Conservation (phyloP, 805 yeast genomes). For the Huiozyma naganishii region DNA sequence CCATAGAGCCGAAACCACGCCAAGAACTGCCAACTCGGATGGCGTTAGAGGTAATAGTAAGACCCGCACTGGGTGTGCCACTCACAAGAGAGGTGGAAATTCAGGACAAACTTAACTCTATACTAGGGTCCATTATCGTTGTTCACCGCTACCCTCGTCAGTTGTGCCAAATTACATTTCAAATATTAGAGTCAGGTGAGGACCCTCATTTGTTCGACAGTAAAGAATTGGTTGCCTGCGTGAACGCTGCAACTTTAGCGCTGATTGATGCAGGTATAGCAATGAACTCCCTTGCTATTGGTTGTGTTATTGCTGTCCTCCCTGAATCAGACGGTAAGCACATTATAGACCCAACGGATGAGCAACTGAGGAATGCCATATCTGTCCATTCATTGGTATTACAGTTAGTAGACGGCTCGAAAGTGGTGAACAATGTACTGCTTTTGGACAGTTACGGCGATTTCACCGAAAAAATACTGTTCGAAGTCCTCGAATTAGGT, state of each 20-base stretch:
- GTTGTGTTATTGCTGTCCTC: constrained; percentile 38
- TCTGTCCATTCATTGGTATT: constrained; percentile 63
- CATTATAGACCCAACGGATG: constrained; percentile 36
- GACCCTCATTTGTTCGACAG: constrained; percentile 23
- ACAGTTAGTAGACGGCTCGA: constrained; percentile 36
- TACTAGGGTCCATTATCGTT: constrained; percentile 50
- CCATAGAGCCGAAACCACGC: constrained; percentile 71
- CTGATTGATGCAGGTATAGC: constrained; percentile 73
- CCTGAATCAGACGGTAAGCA: constrained; percentile 19
- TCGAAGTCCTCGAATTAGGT: constrained; percentile 41
- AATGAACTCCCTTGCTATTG: constrained; percentile 48
- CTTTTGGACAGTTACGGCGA: constrained; percentile 63
- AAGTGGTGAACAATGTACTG: constrained; percentile 43
- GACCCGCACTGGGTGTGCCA: constrained; percentile 71
- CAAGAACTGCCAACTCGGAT: constrained; percentile 78
- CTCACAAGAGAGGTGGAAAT: constrained; percentile 64
- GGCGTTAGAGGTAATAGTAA: constrained; percentile 63
- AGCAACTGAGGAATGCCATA: constrained; percentile 32
- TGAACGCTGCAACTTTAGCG: constrained; percentile 68
- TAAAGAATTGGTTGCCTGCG: constrained; percentile 53
- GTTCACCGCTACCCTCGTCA: constrained; percentile 69
- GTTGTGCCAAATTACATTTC: constrained; percentile 57
- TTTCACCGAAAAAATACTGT: constrained; percentile 48
- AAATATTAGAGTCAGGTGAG: constrained; percentile 41
- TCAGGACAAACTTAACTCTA: constrained; percentile 57